phyloP scores from a whole-genome alignment of 2,329 filamentous ascomycete genomes.

The Onygenales sp. region DNA sequence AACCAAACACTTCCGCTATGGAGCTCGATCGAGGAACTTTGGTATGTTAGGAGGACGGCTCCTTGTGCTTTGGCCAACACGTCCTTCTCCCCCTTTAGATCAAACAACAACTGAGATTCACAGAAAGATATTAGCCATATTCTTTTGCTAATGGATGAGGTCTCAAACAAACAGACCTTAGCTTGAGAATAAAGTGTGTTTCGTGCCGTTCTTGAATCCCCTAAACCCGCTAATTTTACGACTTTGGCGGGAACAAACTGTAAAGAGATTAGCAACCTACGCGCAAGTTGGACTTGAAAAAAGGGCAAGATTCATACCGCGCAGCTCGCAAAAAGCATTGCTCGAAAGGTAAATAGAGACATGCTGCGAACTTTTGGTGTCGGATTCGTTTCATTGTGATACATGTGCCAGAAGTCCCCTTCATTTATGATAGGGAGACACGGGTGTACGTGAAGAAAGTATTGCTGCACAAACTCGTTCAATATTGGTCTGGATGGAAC shows the following conservation, averaged over 20 bases:
- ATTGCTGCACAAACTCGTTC: conserved; percentile 38
- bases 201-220: conserved; percentile 34
- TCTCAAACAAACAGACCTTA: conserved; percentile 21
- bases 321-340: conserved; percentile 21
- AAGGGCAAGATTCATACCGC: conserved; percentile 26
- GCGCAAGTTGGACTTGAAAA: conserved; percentile 1
- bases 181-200: conserved; percentile 37
- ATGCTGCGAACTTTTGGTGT: conserved; percentile 9
- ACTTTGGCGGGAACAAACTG: conserved; percentile 40
- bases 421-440: conserved; percentile 25
- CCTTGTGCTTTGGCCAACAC: conserved; percentile 21
- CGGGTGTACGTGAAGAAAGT: conserved; percentile 23
- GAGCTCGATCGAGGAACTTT: conserved; percentile 29
- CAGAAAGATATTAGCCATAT: not conserved
- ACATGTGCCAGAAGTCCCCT: conserved; percentile 35
- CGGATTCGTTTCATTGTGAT: conserved; percentile 1
- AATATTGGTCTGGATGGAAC: conserved; percentile 34
- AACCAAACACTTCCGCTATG: conserved; percentile 34
- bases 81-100: conserved; percentile 19
- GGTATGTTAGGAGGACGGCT: conserved; percentile 22
- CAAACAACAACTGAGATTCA: conserved; percentile 17
- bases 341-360: conserved; percentile 23
- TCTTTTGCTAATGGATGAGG: not conserved
- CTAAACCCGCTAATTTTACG: conserved; percentile 32
- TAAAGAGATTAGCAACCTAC: conserved; percentile 16